Base-by-base conservation (phyloP, 331 rosid genomes). In the Saraca asoca region DNA sequence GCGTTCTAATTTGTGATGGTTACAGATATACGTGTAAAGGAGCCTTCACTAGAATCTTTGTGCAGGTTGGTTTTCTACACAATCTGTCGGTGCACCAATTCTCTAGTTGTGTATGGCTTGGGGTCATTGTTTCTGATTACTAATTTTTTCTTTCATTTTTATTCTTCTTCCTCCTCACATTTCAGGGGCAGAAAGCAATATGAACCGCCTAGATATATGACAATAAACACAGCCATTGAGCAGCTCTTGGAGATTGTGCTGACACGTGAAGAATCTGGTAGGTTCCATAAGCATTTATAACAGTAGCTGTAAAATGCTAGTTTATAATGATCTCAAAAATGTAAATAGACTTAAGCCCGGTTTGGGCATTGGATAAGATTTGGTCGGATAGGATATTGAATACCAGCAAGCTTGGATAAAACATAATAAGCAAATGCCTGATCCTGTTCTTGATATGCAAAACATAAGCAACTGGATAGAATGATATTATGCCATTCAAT, bases 11-110 rank as follows among this genome's bases (percentile, higher is more conserved):
- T 68, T 64, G 43, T 24, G 51, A 13, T 68, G 52, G 50, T 52
- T 68, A 54, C 85, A 92, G 96, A 92, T 79, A 92, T 92, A 73
- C 91, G 96, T 0, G 98, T 89, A 70, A 89, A 92, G 83, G 98
- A 92, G 78, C 98, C 98, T 12, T 55, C 98, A 0, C 75, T 91
- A 12, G 98, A 91, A 75, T 87, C 96, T 13, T 64, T 91, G 71
- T 82, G 89, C 85, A 87, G 96, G 98, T 87, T 55, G 48, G 82
- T 66, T 49, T 68, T 20, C 64, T 66, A 66, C 49, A 12, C 58
- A 41, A 58, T 67, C 37, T 62, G 53, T 72, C 34, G 5, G 12
- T 55, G 34, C 58, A 4, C 44, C 45, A 12, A 15, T 24, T 64
- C 53, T 58, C 14, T 56, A 51, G 35, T 54, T 29, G 2, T 45